Base-by-base conservation (phyloP, 139 green algal species). In the Chloropicon primus region DNA sequence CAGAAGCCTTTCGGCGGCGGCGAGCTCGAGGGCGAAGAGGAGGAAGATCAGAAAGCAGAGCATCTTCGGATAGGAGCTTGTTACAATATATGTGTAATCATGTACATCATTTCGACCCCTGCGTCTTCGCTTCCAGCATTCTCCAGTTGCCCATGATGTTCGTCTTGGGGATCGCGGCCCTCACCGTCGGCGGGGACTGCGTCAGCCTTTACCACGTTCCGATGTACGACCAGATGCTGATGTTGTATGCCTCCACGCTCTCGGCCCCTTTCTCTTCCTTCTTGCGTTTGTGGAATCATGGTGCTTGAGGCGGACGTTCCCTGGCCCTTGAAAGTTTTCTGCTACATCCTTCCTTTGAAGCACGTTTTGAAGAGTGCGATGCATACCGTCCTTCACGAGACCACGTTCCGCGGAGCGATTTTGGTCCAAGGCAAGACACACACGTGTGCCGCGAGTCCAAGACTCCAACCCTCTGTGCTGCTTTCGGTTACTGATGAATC, bases 141-240 rank as follows among this genome's bases (percentile, higher is more conserved):
- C 28, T 84, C 53, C 76, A 84, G 72, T 10, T 80, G 26, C 80
- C 80, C 21, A 24, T 84, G n/a, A 78, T 80, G 27, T 72, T 84
- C 25, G 26, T 84, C 2, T 21, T 84, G 62, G 25, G n/a, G 2
- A 72, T 83, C 2, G 75, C 10, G 28, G 75, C 79, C 26, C 10
- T 82, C 2, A 76, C 25, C 26, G 28, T 82, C 26, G 23, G 73
- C 0, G 41, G 21, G 2, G 78, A 72, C 41, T 62, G 41, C 41
- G 41, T 62, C 5, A n/a, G 10, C 41, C 5, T n/a, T 17, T 62
- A 62, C 41, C 41, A 62, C 41, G 17, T 62, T n/a, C 10, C 5
- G 10, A 17, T 62, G 41, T 62, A 62, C 41, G 41, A 17, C 41
- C 41, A 62, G 41, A 62, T 62, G 41, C 5, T 62, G 10, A 17